Evolutionary conservation across 2,329 filamentous ascomycete genomes (phyloP).

Genomic region (Trichoderma afroharzianum): DNA sequence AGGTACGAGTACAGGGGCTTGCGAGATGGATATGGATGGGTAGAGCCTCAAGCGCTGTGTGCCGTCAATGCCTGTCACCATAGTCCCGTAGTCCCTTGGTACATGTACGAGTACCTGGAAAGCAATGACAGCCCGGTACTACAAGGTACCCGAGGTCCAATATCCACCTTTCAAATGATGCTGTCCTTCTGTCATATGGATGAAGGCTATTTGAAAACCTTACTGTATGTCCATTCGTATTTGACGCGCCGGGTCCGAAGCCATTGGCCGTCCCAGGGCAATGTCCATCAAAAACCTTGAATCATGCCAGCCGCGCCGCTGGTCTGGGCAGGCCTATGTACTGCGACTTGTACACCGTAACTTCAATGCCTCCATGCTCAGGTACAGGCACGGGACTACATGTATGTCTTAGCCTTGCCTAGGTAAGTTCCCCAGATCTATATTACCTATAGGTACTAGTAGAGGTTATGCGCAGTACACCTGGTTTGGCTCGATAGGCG

Average conservation of each 20-base stretch:
- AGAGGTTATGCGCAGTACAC: neutral
- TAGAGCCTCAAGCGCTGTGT: neutral
- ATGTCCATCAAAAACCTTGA: neutral
- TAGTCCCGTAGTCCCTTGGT: no score
- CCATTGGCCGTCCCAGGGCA: neutral
- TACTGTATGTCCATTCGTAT: neutral
- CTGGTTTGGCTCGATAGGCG: constrained; percentile 7
- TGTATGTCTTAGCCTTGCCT: neutral
- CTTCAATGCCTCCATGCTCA: neutral
- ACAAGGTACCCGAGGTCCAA: no score
- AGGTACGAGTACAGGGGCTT: neutral
- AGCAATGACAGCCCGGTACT: no score
- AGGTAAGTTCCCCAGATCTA: constrained; percentile 9
- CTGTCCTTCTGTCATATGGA: neutral
- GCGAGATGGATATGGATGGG: neutral
- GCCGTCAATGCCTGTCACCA: neutral
- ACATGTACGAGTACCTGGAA: no score
- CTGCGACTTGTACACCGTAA: constrained; percentile 7
- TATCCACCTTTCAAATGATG: neutral
- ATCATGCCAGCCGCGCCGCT: neutral
- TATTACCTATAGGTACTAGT: no score
- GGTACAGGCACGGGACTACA: neutral
- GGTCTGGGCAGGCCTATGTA: neutral
- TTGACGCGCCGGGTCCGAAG: neutral
- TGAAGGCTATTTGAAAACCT: neutral